Evolutionary conservation across 1,284 basidiomycete species (phyloP).

Genomic region (Heterobasidion annosum): DNA sequence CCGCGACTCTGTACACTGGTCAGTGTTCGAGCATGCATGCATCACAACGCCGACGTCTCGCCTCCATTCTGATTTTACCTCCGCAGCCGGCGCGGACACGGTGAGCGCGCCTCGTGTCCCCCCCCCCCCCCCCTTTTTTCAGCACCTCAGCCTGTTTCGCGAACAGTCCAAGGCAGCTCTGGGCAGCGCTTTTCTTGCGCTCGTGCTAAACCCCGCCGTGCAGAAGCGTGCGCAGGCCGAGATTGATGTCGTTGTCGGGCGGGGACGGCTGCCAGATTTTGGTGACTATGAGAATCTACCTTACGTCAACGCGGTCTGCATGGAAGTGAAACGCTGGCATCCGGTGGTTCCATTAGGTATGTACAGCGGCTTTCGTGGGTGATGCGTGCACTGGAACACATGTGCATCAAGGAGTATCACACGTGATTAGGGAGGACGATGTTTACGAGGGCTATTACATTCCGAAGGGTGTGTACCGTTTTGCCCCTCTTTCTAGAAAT

Average conservation of each 20-base stretch:
- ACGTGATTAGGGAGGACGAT: constrained; percentile 11
- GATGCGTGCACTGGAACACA: neutral
- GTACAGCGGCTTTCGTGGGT: neutral
- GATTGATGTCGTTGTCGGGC: constrained; percentile 15
- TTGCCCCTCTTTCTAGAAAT: neutral
- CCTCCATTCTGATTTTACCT: neutral
- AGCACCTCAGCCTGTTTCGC: neutral
- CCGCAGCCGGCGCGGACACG: neutral
- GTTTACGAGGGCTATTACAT: constrained; percentile 14
- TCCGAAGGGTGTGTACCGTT: constrained; percentile 9
- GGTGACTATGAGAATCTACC: constrained; percentile 12
- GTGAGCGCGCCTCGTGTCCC: neutral
- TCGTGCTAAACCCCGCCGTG: constrained; percentile 16
- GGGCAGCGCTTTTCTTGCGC: constrained; percentile 10
- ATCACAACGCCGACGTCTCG: too few species aligned
- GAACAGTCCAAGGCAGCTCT: constrained; percentile 6
- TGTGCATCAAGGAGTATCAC: constrained; percentile 2
- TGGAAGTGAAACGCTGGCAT: constrained; percentile 17
- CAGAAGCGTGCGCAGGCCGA: constrained; percentile 17
- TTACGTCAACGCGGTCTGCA: constrained; percentile 13
- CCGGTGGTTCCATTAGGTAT: constrained; percentile 7
- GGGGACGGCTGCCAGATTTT: constrained; percentile 14
- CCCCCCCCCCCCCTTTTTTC: too few species aligned
- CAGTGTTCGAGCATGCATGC: neutral
- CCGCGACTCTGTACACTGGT: neutral